Evolutionary conservation across 2,329 filamentous ascomycete genomes (phyloP), one percentile per base, ranked within the genome.

Genomic region (Phoma sp.): DNA sequence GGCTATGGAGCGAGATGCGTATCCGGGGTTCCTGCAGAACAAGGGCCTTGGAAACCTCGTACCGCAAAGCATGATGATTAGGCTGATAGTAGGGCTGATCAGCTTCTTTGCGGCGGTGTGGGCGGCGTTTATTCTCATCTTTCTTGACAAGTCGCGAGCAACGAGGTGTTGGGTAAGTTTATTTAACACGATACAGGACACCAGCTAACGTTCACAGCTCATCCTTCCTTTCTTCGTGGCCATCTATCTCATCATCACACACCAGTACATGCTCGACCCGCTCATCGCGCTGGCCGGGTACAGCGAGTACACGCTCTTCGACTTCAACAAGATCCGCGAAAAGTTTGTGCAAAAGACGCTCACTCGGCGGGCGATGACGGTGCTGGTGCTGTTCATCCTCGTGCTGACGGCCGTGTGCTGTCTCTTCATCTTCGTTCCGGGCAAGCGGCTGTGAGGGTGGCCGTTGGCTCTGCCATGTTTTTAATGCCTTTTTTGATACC

Each of bases 1-100:
- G 77, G 96, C 96, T 28, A 99, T 99, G 95, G 96, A 99, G 78
- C 87, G 96, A 50, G 95, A 99, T 78, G 95, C 96, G n/a, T 99
- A 96, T 73, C 95, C 96, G 0, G 93, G 93, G 1, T 99, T 99
- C 77, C 82, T 99, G 54, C 86, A 93, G 71, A 91, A 92, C 78
- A 98, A 98, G 78, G 95, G 95, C 2, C 82, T 99, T 20, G 96
- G 96, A 56, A 99, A 99, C 70, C 83, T 99, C 12, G 93, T 99
- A 23, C 95, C 93, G 3, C 87, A 93, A 14, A 96, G 92, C 39
- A 88, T 96, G 63, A 86, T 98, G 71, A 83, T 96, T 64, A 85
- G 95, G 47, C 80, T 98, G 45, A 92, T 96, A 38, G 74, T 96
- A 62, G 95, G 93, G 29, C 83, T 99, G 46, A 81, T 95, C 40